phyloP scores from a whole-genome alignment of 768 basidiomycete genomes.

The Arthromyces matolae region DNA sequence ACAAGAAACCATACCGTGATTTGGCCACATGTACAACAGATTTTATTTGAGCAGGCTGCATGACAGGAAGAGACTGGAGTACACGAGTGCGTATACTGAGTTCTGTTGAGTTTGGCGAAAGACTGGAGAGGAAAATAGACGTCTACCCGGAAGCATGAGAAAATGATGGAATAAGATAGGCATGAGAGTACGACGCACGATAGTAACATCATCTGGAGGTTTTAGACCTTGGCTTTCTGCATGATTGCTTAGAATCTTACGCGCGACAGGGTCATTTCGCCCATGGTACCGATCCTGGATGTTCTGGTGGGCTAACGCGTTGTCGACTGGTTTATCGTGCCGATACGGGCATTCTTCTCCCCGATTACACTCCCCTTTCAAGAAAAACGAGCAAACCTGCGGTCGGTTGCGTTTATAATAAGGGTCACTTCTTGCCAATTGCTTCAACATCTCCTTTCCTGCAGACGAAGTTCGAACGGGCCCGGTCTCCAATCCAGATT shows the following conservation, averaged over 20 bases:
- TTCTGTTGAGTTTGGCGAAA: constrained; percentile 70
- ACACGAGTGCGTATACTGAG: constrained; percentile 70
- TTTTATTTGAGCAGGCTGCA: constrained; percentile 65
- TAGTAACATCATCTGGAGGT: constrained; percentile 82
- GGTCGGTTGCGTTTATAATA: constrained; percentile 97
- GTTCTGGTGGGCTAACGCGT: constrained; percentile 85
- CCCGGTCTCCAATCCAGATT: constrained; percentile 60
- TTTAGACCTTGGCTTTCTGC: constrained; percentile 81
- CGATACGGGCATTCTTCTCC: constrained; percentile 94
- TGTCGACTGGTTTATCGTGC: constrained; percentile 85
- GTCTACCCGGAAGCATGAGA: constrained; percentile 43
- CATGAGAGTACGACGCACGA: constrained; percentile 51
- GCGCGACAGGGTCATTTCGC: constrained; percentile 88
- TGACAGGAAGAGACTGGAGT: constrained; percentile 58
- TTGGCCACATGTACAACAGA: constrained; percentile 85
- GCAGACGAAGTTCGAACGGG: constrained; percentile 67
- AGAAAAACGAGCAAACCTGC: constrained; percentile 92
- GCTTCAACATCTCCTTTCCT: constrained; percentile 96
- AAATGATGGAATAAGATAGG: not conserved
- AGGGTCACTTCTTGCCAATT: constrained; percentile 90
- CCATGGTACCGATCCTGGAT: constrained; percentile 95
- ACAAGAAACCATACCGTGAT: constrained; percentile 48
- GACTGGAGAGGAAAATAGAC: constrained; percentile 79
- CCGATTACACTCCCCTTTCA: constrained; percentile 91
- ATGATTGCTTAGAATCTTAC: constrained; percentile 78